Evolutionary conservation across 306 rosid species (phyloP).

Genomic region (Vigna angularis): DNA sequence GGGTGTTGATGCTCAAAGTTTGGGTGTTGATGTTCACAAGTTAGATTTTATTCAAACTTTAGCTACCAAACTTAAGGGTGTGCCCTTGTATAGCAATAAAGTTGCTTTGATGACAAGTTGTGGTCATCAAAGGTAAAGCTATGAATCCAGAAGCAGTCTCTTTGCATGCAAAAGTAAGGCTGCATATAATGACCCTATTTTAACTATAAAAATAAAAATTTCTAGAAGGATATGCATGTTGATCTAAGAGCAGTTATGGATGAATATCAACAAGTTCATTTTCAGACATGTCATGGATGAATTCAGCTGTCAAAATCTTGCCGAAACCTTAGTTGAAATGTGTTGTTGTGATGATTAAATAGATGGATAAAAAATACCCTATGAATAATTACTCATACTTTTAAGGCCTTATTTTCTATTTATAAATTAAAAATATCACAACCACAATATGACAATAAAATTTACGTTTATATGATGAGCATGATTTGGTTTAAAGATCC

Average conservation of each 20-base stretch:
- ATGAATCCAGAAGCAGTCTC: too few species aligned
- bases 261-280: not conserved
- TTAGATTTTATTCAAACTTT: too few species aligned
- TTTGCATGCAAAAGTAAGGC: too few species aligned
- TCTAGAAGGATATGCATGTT: too few species aligned
- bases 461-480: not conserved
- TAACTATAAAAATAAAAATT: too few species aligned
- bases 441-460: not conserved
- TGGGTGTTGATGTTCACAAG: not conserved
- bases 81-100: too few species aligned
- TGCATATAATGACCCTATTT: too few species aligned
- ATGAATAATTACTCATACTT: not conserved
- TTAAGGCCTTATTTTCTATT: not conserved
- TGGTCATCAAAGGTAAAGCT: too few species aligned
- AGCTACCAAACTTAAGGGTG: too few species aligned
- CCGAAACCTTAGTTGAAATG: slow-evolving; percentile 12
- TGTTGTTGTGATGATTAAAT: not conserved
- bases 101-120: too few species aligned
- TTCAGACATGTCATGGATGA: not conserved
- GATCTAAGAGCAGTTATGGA: not conserved
- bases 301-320: not conserved
- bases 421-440: not conserved
- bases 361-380: not conserved
- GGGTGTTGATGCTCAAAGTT: not conserved
- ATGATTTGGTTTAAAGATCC: not conserved